These are phyloP conservation scores for Zalerion maritima DNA, from an alignment of 495 filamentous ascomycete genomes.

Conservation along the genomic window DNA sequence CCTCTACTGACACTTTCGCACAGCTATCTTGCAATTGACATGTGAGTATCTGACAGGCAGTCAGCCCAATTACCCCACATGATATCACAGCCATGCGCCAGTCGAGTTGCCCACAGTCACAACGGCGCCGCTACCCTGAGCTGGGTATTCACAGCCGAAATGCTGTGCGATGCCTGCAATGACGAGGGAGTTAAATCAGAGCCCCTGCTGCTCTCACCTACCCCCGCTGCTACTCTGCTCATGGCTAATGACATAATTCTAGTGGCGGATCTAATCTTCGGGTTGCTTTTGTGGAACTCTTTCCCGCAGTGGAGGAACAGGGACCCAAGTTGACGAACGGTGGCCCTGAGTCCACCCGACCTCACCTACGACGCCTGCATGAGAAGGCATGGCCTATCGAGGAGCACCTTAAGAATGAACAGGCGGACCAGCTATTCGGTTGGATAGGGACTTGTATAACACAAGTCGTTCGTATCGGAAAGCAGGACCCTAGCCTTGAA, in stretches of 20 bases:
- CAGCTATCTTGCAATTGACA: slow-evolving; percentile 64
- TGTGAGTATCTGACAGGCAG: slow-evolving; percentile 32
- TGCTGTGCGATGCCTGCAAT: no score
- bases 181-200: no score
- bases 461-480: slow-evolving; percentile 44
- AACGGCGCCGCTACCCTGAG: no score
- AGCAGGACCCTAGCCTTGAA: slow-evolving; percentile 13
- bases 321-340: slow-evolving; percentile 1
- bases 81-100: no score
- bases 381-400: slow-evolving; percentile 68
- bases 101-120: no score
- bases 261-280: slow-evolving; percentile 67
- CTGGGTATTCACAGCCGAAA: no score
- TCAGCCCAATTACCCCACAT: no score
- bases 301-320: slow-evolving; percentile 12
- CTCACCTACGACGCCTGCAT: slow-evolving; percentile 42
- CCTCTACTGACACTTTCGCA: slow-evolving; percentile 2
- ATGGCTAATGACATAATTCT: slow-evolving; percentile 3
- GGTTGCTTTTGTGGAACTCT: slow-evolving; percentile 61
- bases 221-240: background rate
- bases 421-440: slow-evolving; percentile 57
- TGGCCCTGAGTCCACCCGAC: slow-evolving; percentile 2
- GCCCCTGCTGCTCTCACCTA: no score
- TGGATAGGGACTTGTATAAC: slow-evolving; percentile 72
- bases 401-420: slow-evolving; percentile 62